Percentiles rank a stretch among this genome's conserved stretches.
Evolutionary conservation across 495 filamentous ascomycete genomes (phyloP).

Genomic region (Trichoderma erinaceum): DNA sequence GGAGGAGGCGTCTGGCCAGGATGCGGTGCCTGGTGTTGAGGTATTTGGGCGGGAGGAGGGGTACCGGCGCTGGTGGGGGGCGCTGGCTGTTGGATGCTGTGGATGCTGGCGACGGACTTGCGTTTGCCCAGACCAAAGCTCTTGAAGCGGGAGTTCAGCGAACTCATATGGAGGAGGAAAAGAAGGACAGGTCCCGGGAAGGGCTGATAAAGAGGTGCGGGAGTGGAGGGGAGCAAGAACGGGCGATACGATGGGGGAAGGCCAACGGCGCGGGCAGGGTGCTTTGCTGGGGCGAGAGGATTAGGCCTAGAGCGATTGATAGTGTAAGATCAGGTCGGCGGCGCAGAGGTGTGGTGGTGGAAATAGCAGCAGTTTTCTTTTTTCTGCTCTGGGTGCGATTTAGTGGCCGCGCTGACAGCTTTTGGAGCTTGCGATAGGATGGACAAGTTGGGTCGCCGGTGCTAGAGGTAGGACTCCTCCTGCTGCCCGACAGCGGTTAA

Average conservation of each 20-base stretch:
- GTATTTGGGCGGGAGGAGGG: constrained; percentile 28
- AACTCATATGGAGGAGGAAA: constrained; percentile 48
- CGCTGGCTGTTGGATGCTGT: constrained; percentile 35
- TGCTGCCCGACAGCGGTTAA: too few relatives aligned
- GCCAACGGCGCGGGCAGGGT: constrained; percentile 8
- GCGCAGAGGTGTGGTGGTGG: neutral
- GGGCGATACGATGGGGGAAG: constrained; percentile 15
- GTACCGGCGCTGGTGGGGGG: constrained; percentile 31
- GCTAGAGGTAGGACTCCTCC: too few relatives aligned
- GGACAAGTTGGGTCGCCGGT: too few relatives aligned
- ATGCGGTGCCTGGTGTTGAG: constrained; percentile 26
- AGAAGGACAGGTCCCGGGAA: constrained; percentile 22
- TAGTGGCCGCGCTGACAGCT: neutral
- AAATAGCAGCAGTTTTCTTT: neutral
- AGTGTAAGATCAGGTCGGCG: neutral
- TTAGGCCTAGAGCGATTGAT: constrained; percentile 3
- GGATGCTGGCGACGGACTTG: constrained; percentile 45
- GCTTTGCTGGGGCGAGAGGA: constrained; percentile 4
- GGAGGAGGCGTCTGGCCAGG: constrained; percentile 5
- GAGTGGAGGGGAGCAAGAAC: constrained; percentile 16
- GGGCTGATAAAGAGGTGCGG: constrained; percentile 18
- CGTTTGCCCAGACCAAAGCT: constrained; percentile 53
- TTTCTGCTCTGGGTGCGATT: neutral
- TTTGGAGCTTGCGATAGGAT: too few relatives aligned
- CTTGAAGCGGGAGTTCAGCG: constrained; percentile 56